Evolutionary conservation across 768 basidiomycete genomes (phyloP), one percentile per base, ranked within the genome.

Genomic region (Botryobasidium botryosum): DNA sequence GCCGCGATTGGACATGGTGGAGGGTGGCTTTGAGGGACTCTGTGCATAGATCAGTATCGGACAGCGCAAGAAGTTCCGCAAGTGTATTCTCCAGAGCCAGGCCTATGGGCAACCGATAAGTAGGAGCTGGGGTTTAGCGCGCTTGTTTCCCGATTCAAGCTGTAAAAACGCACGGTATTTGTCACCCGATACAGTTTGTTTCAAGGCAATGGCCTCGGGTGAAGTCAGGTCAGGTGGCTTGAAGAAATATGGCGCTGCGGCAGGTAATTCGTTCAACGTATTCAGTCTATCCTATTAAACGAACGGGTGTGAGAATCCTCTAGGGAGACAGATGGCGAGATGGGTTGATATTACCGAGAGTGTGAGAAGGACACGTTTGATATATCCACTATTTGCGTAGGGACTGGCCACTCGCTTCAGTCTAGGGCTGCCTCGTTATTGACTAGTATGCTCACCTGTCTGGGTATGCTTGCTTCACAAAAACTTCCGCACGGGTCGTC

Each of bases 231-330:
- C 64, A 0, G 85, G 85, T 3, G 74, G 70, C 15, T 71, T 58
- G 58, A 94, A 96, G 61, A 92, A 74, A 59, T 78, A 92, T 1
- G 79, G 73, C 0, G 74, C 78, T 20, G 76, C 64, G 1, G 56
- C 53, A 1, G 80, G 71, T 29, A 94, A 67, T 50, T 92, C 87
- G 31, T 68, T 66, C 17, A 92, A 56, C 43, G 75, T 85, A 5
- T 66, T 68, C 15, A 82, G 59, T 13, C 86, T 77, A 40, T 77
- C 75, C 79, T 86, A 36, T 12, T n/a, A 12, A 24, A 35, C 20
- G 24, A 21, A 18, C 13, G 37, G 3, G 46, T 7, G 39, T 5
- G 33, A 7, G 35, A 35, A 27, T 4, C 28, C 15, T 2, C 23
- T 2, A 15, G 7, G 23, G 6, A 47, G 37, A 15, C 7, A n/a